Conservation (phyloP, 1,139 yeast genomes). For the Saccharomyces hybrid region DNA sequence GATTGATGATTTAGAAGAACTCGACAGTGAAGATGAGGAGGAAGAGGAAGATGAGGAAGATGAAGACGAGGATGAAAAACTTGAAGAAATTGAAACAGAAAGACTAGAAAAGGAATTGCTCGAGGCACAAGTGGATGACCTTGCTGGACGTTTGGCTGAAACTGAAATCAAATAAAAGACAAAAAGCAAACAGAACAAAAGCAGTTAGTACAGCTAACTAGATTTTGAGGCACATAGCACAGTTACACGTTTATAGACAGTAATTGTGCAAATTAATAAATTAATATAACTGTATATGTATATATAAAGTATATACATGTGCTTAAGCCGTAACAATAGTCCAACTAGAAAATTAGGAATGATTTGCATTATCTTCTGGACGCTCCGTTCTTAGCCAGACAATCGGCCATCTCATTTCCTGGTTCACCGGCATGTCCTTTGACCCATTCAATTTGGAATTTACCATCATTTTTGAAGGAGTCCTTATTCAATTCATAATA, state of each 20-base stretch:
- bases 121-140: slow-evolving; percentile 42
- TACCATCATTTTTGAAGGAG: slow-evolving; percentile 20
- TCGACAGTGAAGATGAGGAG: slow-evolving; percentile 78
- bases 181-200: background rate
- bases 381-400: slow-evolving; percentile 63
- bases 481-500: slow-evolving; percentile 28
- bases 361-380: background rate
- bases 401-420: slow-evolving; percentile 78
- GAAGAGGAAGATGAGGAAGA: slow-evolving; percentile 64
- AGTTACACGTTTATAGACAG: background rate
- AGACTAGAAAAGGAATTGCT: slow-evolving; percentile 55
- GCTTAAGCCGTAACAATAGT: background rate
- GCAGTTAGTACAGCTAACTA: background rate
- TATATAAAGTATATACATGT: background rate
- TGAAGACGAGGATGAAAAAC: slow-evolving; percentile 48
- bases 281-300: slow-evolving; percentile 1
- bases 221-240: background rate
- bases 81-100: slow-evolving; percentile 47
- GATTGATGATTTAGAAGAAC: slow-evolving; percentile 87
- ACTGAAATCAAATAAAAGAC: slow-evolving; percentile 35
- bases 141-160: slow-evolving; percentile 53
- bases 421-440: slow-evolving; percentile 59
- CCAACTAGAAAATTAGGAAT: background rate
- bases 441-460: slow-evolving; percentile 50
- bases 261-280: background rate